Evolutionary conservation across 177 flowering plant species (phyloP).

Genomic region (Vitis hybrid): DNA sequence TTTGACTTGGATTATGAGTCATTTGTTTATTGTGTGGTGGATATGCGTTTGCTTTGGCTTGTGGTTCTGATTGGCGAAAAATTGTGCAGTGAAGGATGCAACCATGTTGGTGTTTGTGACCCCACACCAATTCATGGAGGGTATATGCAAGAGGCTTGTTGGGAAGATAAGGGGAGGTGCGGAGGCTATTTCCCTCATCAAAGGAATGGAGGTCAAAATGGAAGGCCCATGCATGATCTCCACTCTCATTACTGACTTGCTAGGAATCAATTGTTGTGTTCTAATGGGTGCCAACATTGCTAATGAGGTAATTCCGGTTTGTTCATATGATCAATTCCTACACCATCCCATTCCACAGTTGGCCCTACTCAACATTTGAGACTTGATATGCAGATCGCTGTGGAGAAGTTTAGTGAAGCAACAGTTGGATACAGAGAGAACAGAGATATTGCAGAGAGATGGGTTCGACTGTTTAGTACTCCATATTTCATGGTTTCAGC

Average conservation of each 20-base stretch:
- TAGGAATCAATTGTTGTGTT: conserved; percentile 88
- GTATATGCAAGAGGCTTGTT: conserved; percentile 68
- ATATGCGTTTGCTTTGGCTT: background rate
- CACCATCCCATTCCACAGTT: background rate
- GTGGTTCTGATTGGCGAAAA: background rate
- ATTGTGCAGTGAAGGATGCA: conserved; percentile 79
- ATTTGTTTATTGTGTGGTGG: background rate
- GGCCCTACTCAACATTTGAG: conserved; percentile 1
- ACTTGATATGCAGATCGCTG: conserved; percentile 64
- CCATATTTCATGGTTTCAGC: conserved; percentile 81
- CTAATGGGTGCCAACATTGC: conserved; percentile 99
- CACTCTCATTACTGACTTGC: conserved; percentile 57
- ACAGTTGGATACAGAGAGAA: conserved; percentile 81
- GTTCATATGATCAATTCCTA: background rate
- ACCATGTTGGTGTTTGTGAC: conserved; percentile 90
- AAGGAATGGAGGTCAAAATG: conserved; percentile 94
- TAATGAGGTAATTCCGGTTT: conserved; percentile 54
- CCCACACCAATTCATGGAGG: conserved; percentile 96
- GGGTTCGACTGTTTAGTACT: conserved; percentile 81
- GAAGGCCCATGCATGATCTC: conserved; percentile 97
- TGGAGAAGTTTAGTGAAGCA: conserved; percentile 92
- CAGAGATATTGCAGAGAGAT: conserved; percentile 68
- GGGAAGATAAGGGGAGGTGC: conserved; percentile 67
- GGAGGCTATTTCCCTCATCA: conserved; percentile 80
- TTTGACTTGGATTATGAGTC: background rate